A percentile compares a stretch with the other conserved stretches of the same genome.
phyloP scores from a whole-genome alignment of 2,329 filamentous ascomycete species.

The Aspergillus flavus region DNA sequence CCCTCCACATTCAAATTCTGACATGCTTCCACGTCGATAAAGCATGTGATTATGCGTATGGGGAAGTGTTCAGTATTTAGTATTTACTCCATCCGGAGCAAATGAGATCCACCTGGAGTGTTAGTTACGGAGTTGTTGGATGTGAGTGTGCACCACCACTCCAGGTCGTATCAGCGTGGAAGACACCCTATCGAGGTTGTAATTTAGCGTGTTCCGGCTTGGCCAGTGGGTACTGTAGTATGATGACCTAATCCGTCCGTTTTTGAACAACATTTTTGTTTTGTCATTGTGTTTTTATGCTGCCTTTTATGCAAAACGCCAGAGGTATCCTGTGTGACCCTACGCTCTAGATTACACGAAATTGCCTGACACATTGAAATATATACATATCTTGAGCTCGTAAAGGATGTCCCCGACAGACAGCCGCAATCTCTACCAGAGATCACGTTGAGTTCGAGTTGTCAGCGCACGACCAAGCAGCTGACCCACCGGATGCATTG shows the following conservation, averaged over 20 bases:
- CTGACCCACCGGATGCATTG: conserved; percentile 36
- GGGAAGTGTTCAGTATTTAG: too few species aligned
- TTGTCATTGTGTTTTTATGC: too few species aligned
- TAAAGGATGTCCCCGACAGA: too few species aligned
- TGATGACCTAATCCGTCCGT: neutral
- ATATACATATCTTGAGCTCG: neutral
- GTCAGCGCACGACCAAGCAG: conserved; percentile 48
- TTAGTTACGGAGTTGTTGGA: neutral
- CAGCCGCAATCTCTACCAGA: neutral
- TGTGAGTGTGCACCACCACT: neutral
- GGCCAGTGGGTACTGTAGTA: neutral
- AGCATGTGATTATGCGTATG: neutral
- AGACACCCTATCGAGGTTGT: neutral
- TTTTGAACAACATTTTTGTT: neutral
- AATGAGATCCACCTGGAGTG: neutral
- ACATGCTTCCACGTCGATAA: neutral
- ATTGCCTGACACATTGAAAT: neutral
- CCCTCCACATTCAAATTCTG: neutral
- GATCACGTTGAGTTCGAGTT: conserved; percentile 37
- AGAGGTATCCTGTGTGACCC: neutral
- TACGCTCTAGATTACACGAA: neutral
- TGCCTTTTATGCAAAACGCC: too few species aligned
- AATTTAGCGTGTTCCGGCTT: neutral
- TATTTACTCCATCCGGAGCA: neutral
- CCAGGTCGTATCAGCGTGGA: neutral